Percentiles rank a stretch among this genome's conserved stretches.
phyloP scores from a whole-genome alignment of 75 land plant species.

The Cunninghamia lanceolata region DNA sequence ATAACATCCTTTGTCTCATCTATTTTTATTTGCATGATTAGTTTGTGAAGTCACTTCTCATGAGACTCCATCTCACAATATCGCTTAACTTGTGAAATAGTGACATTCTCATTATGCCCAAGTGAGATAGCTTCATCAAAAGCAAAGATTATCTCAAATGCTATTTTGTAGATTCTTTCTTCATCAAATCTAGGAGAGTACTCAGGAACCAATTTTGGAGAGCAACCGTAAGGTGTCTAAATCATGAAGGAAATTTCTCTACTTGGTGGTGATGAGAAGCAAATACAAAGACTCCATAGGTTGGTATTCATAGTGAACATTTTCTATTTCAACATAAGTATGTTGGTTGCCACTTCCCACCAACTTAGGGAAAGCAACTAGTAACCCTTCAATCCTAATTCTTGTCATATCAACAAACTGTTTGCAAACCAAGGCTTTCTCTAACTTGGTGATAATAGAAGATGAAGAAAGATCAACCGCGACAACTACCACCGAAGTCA shows the following conservation, averaged over 20 bases:
- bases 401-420: no score
- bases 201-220: conserved; percentile 96
- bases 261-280: conserved; percentile 91
- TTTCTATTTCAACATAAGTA: no score
- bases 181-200: conserved; percentile 80
- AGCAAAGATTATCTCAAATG: conserved; percentile 97
- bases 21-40: conserved; percentile 87
- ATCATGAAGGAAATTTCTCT: conserved; percentile 98
- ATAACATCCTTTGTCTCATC: conserved; percentile 95
- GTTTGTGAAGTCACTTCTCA: no score
- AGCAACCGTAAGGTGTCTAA: conserved; percentile 84
- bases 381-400: no score
- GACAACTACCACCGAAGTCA: no score
- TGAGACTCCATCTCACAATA: conserved; percentile 99
- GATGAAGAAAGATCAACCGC: no score
- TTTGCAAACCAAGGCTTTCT: conserved; percentile 83
- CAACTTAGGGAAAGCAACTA: no score
- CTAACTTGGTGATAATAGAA: conserved; percentile 58
- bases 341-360: no score
- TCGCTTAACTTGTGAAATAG: conserved; percentile 88
- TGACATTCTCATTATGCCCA: no score
- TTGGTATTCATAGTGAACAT: conserved; percentile 98
- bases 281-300: conserved; percentile 85
- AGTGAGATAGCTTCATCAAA: no score
- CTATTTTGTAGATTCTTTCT: conserved; percentile 74